Percentiles rank a stretch among this genome's conserved stretches.
Evolutionary conservation across 2,329 filamentous ascomycete species (phyloP).

Genomic region (Hymenoscyphus infarciens): DNA sequence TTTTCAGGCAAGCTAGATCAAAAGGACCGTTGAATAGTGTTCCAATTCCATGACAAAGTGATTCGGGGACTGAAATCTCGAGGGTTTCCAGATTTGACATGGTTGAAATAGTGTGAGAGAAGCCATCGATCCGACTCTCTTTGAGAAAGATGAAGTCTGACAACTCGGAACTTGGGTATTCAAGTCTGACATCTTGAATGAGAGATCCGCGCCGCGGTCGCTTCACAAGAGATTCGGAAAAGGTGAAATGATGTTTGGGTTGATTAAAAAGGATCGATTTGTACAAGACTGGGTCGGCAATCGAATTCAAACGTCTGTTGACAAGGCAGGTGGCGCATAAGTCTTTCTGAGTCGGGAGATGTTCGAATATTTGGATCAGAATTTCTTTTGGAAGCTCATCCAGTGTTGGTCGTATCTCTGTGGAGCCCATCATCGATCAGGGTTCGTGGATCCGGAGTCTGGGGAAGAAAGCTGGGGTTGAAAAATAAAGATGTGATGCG

Average conservation of each 20-base stretch:
- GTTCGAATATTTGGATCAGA: conserved; percentile 41
- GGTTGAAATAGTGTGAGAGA: conserved; percentile 45
- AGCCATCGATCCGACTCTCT: conserved; percentile 40
- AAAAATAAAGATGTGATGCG: background rate
- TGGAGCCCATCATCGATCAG: conserved; percentile 9
- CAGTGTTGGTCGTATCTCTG: conserved; percentile 1
- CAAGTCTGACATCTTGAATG: conserved; percentile 44
- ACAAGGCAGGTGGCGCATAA: conserved; percentile 44
- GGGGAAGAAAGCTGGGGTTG: background rate
- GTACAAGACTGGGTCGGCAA: conserved; percentile 47
- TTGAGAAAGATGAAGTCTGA: conserved; percentile 41
- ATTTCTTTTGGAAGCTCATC: conserved; percentile 39
- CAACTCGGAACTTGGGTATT: conserved; percentile 44
- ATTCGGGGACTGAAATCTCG: conserved; percentile 44
- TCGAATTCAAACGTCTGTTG: conserved; percentile 41
- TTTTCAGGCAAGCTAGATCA: conserved; percentile 46
- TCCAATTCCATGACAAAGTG: conserved; percentile 45
- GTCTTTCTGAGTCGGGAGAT: conserved; percentile 39
- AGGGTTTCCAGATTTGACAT: conserved; percentile 49
- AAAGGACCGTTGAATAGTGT: conserved; percentile 49
- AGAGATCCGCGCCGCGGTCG: conserved; percentile 46
- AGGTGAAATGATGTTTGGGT: conserved; percentile 46
- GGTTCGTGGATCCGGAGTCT: background rate
- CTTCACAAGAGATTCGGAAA: conserved; percentile 45
- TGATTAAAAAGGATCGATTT: conserved; percentile 45